These are phyloP conservation scores for Annulohypoxylon nitens DNA, from an alignment of 495 filamentous ascomycete species.

Conservation along the genomic window DNA sequence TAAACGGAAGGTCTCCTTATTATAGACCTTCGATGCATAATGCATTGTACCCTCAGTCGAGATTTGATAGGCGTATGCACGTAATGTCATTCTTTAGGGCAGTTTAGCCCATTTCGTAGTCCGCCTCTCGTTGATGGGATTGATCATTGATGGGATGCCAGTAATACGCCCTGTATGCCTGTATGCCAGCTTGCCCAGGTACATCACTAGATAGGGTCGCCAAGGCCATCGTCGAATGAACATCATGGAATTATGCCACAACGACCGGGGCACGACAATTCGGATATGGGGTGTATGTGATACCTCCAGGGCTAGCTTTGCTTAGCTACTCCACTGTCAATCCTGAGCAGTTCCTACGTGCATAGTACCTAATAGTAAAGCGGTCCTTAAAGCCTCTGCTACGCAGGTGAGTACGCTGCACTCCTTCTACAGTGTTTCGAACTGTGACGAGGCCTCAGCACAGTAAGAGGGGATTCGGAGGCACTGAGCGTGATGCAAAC, in stretches of 20 bases:
- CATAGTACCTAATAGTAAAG: too few species aligned
- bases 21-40: slow-evolving; percentile 41
- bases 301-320: neutral
- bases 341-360: slow-evolving; percentile 7
- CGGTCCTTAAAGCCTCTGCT: too few species aligned
- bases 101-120: slow-evolving; percentile 36
- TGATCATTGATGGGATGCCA: slow-evolving; percentile 11
- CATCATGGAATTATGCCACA: slow-evolving; percentile 45
- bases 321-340: slow-evolving; percentile 18
- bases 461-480: slow-evolving; percentile 20
- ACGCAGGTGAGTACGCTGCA: too few species aligned
- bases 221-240: slow-evolving; percentile 40
- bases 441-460: slow-evolving; percentile 22
- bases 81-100: slow-evolving; percentile 44
- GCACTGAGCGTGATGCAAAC: slow-evolving; percentile 34
- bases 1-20: slow-evolving; percentile 29
- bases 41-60: slow-evolving; percentile 42
- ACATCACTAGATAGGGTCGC: slow-evolving; percentile 26
- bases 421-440: slow-evolving; percentile 22
- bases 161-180: slow-evolving; percentile 23
- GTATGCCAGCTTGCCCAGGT: slow-evolving; percentile 17
- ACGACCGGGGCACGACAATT: slow-evolving; percentile 40
- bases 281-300: slow-evolving; percentile 33
- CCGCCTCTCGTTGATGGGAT: slow-evolving; percentile 19
- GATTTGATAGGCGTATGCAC: slow-evolving; percentile 48